These are phyloP conservation scores for Leccinum barrowsii DNA, from an alignment of 768 basidiomycete species.

Conservation along the genomic window DNA sequence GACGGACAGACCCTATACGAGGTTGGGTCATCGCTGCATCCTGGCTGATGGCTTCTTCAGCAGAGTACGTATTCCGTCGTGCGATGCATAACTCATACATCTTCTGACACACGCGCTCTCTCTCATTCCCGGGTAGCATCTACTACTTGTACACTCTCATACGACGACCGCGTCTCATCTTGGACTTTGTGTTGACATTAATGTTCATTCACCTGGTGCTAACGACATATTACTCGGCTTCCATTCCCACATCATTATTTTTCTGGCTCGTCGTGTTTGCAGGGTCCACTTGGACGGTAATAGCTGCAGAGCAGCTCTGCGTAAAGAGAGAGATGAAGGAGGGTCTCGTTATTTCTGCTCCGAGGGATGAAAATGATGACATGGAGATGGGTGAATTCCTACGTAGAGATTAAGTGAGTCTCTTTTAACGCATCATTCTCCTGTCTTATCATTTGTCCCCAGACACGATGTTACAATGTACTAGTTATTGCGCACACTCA, in stretches of 20 bases:
- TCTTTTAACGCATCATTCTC: slow-evolving; percentile 2
- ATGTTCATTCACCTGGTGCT: slow-evolving; percentile 89
- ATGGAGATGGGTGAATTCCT: slow-evolving; percentile 51
- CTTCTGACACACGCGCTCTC: slow-evolving; percentile 2
- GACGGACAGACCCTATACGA: slow-evolving; percentile 69
- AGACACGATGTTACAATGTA: slow-evolving; percentile 24
- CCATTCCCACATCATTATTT: slow-evolving; percentile 82
- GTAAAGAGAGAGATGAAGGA: slow-evolving; percentile 88
- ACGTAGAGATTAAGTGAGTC: slow-evolving; percentile 57
- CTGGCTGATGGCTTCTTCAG: slow-evolving; percentile 79
- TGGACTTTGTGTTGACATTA: slow-evolving; percentile 91
- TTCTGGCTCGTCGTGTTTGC: slow-evolving; percentile 83
- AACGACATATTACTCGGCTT: slow-evolving; percentile 75
- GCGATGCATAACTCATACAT: neutral
- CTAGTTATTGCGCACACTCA: slow-evolving; percentile 10
- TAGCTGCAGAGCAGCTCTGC: slow-evolving; percentile 88
- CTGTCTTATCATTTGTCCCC: slow-evolving; percentile 3
- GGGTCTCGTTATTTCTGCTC: slow-evolving; percentile 56
- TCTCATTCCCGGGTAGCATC: slow-evolving; percentile 38
- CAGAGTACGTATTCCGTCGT: slow-evolving; percentile 66
- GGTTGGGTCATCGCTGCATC: slow-evolving; percentile 89
- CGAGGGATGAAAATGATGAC: slow-evolving; percentile 46
- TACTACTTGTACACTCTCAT: slow-evolving; percentile 85
- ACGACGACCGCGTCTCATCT: slow-evolving; percentile 87
- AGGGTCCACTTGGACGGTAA: slow-evolving; percentile 69